phyloP scores from a whole-genome alignment of 805 yeast species.

The Wickerhamomyces pijperi region DNA sequence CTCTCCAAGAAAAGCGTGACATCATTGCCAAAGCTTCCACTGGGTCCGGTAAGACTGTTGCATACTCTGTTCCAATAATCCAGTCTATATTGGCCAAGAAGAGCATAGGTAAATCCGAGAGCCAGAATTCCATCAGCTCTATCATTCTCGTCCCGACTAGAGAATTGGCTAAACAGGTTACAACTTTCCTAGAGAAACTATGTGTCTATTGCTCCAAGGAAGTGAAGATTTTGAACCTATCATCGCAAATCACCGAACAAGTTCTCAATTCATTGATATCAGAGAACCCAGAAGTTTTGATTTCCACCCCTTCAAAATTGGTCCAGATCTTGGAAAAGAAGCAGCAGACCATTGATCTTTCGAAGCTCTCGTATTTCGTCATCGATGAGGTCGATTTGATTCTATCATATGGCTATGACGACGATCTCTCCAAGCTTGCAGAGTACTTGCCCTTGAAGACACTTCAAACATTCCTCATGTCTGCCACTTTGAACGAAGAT shows the following conservation, averaged over 20 bases:
- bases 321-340: constrained; percentile 41
- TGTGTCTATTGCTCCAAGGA: constrained; percentile 59
- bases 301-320: constrained; percentile 81
- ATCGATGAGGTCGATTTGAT: constrained; percentile 94
- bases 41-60: constrained; percentile 93
- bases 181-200: constrained; percentile 56
- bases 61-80: constrained; percentile 78
- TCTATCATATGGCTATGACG: constrained; percentile 81
- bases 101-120: constrained; percentile 18
- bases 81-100: constrained; percentile 53
- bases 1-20: constrained; percentile 82
- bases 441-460: constrained; percentile 57
- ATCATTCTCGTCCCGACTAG: constrained; percentile 86
- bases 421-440: constrained; percentile 63
- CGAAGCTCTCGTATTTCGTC: constrained; percentile 56
- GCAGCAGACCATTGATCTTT: constrained; percentile 35
- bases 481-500: constrained; percentile 89
- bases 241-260: constrained; percentile 50
- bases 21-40: constrained; percentile 90
- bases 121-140: constrained; percentile 13
- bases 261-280: constrained; percentile 61
- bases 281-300: constrained; percentile 69
- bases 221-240: constrained; percentile 53
- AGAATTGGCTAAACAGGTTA: constrained; percentile 82
- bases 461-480: constrained; percentile 86